These are phyloP conservation scores for Phaeosphaeria sp. DNA, from an alignment of 2,329 filamentous ascomycete genomes.

Conservation along the genomic window DNA sequence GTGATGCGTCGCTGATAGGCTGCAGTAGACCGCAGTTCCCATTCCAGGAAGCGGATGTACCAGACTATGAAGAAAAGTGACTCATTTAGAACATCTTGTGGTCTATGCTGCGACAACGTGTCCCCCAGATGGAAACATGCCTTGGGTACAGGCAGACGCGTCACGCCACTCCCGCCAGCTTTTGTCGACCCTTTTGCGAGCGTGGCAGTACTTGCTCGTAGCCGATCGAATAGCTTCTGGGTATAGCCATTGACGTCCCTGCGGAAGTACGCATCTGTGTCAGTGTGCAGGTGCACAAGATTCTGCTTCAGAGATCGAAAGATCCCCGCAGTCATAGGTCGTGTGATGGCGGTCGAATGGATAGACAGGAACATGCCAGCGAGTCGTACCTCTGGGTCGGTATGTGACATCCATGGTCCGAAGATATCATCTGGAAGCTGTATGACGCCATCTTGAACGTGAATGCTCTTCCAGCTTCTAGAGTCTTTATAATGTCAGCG, in stretches of 20 bases:
- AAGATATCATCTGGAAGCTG: constrained; percentile 60
- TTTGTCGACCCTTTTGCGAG: constrained; percentile 24
- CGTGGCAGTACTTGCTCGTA: constrained; percentile 53
- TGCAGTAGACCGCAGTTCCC: constrained; percentile 78
- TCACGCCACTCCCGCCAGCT: constrained; percentile 9
- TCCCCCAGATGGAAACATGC: constrained; percentile 2
- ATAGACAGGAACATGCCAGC: constrained; percentile 83
- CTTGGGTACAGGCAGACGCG: constrained; percentile 26
- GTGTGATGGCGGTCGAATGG: constrained; percentile 75
- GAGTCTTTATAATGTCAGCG: constrained; percentile 37
- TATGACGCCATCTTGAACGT: constrained; percentile 49
- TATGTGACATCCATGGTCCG: constrained; percentile 46
- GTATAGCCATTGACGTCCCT: constrained; percentile 79
- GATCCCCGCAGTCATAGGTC: constrained; percentile 69
- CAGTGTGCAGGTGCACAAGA: constrained; percentile 76
- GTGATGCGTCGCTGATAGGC: constrained; percentile 92
- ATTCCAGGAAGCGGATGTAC: constrained; percentile 75
- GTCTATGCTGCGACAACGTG: not conserved
- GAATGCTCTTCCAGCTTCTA: constrained; percentile 27
- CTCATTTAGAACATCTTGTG: constrained; percentile 49
- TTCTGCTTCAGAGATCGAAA: constrained; percentile 70
- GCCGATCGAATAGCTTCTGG: constrained; percentile 77
- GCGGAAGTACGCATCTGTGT: constrained; percentile 85
- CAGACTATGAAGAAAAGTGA: constrained; percentile 73
- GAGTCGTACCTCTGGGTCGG: constrained; percentile 65